Evolutionary conservation across 2,329 filamentous ascomycete species (phyloP), one percentile per base, ranked within the genome.

Genomic region (Pseudocercospora crystallina): DNA sequence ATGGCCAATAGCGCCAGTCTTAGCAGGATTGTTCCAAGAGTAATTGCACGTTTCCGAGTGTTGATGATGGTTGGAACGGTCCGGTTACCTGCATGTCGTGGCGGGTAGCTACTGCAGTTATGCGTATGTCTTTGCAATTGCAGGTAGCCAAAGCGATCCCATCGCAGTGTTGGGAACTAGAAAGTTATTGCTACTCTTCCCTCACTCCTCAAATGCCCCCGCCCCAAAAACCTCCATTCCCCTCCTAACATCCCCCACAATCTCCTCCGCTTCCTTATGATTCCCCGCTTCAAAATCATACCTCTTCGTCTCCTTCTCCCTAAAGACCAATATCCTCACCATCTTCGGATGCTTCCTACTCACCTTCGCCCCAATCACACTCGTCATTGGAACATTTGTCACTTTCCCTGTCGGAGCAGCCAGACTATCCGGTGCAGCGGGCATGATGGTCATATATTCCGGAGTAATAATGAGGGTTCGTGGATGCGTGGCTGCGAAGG

Each of bases 361-460:
- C 41, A 91, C 85, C 68, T 91, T 92, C 66, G 87, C 90, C 2
- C 89, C 89, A 12, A 95, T 82, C 5, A 94, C 86, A 49, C 87
- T 87, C 63, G 83, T 86, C 66, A 92, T 91, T 62, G 91, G 88
- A 41, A 92, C 86, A 35, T 87, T 90, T 2, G 87, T 90, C 9
- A 82, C 80, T 65, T 87, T 88, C 33, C 84, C 84, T 8, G 80
- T 80, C 35, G 44, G 58, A 29, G 39, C 58, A 57, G 12, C 64
- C 59, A 38, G 52, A 32, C 40, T 63, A 35, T 65, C 66, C 1
- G 62, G 62, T 20, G 74, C 72, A 5, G 71, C 72, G 2, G 89
- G 87, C 80, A 90, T 86, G 61, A 95, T 90, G 69, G 92, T 88
- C 55, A 95, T 83, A 68, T 91, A 94, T 67, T 95, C 89, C 53